Base-by-base conservation (phyloP, 495 filamentous ascomycete genomes). In the Talaromyces stipitatus region DNA sequence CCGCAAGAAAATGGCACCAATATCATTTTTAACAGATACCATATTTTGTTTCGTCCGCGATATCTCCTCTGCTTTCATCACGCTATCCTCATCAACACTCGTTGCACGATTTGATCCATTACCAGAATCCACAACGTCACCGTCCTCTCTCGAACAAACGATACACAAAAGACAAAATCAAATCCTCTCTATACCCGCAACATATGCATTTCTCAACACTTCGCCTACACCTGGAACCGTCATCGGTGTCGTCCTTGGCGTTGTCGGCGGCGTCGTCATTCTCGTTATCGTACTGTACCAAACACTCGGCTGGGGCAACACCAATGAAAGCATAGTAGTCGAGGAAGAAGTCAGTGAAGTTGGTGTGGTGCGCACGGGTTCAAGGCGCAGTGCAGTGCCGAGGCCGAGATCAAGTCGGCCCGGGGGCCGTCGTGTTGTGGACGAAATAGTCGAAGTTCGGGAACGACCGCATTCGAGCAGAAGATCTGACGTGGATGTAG, bases 191-290 rank as follows among this genome's bases (percentile, higher is more conserved):
- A 84, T 95, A 62, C 88, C 89, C 4, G 74, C 84, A 38, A 80
- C 79, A 57, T 95, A 95, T 78, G 79, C 80, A 26, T 71, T 76
- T 50, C 73, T 83, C 18, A 66, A 82, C 64, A 63, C 66, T 50
- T 79, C 85, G 10, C 89, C 86, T 0, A 22, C 74, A 4, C 78
- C 91, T 0, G 91, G 90, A 32, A 80, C 83, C 18, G 81, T 96
- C n/a, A 90, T 78, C 12, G 91, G 90, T 59, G 92, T 95, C 54
- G 83, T 90, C 23, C 81, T 96, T 29, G 91, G 91, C 61, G 79
- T 82, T 48, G 85, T 95, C n/a, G 81, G 74, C n/a, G 91, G 87
- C 55, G 91, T 96, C 73, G 64, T 92, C 14, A 75, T 96, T 2
- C 55, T 92, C 28, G 75, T 94, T 32, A 90, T 83, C 75, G 76